Conservation (phyloP, 106 monocot species). For the Posidonia australis region DNA sequence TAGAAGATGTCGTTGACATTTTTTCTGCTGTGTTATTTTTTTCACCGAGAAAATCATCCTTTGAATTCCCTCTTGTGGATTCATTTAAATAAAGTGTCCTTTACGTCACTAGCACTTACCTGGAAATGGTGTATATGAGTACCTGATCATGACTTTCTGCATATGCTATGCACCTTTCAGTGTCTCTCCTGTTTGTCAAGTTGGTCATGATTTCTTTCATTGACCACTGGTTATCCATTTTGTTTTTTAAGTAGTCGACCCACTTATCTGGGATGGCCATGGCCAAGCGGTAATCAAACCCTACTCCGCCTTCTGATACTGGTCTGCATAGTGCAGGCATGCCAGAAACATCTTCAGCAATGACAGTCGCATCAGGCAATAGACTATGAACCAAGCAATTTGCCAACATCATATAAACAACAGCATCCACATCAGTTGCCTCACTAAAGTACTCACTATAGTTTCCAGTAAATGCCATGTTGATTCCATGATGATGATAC, state of each 20-base stretch:
- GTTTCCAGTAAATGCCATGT: slow-evolving; percentile 66
- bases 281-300: slow-evolving; percentile 82
- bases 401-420: slow-evolving; percentile 92
- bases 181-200: slow-evolving; percentile 80
- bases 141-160: slow-evolving; percentile 99
- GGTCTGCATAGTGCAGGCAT: slow-evolving; percentile 72
- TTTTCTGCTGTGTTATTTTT: too few species aligned
- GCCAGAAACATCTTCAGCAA: slow-evolving; percentile 98
- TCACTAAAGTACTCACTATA: slow-evolving; percentile 74
- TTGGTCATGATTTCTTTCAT: slow-evolving; percentile 59
- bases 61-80: too few species aligned
- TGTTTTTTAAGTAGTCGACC: slow-evolving; percentile 88
- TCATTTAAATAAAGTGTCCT: too few species aligned
- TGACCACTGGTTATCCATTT: slow-evolving; percentile 57
- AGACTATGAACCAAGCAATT: slow-evolving; percentile 52
- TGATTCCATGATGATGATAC: slow-evolving; percentile 95
- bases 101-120: not conserved
- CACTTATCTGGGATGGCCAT: slow-evolving; percentile 95
- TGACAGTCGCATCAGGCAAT: slow-evolving; percentile 62
- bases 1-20: too few species aligned
- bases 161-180: slow-evolving; percentile 82
- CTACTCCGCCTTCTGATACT: slow-evolving; percentile 73
- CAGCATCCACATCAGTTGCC: slow-evolving; percentile 77
- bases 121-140: not conserved
- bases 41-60: too few species aligned